Conservation (phyloP, 1,284 basidiomycete species). For the Malassezia sympodialis region DNA sequence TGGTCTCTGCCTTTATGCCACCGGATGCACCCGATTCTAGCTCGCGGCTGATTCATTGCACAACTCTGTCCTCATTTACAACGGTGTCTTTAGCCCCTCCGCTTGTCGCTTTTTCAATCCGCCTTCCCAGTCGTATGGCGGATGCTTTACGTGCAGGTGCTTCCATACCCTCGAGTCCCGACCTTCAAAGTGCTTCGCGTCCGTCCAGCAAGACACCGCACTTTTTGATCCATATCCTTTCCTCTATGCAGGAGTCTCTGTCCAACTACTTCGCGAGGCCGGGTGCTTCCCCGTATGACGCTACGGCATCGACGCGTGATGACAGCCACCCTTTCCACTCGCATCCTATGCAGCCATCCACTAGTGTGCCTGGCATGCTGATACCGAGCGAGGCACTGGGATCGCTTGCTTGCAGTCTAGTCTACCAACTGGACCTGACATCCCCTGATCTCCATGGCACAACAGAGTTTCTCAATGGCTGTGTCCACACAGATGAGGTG, state of each 20-base stretch:
- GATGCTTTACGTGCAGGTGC: conserved; percentile 14
- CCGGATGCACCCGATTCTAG: neutral
- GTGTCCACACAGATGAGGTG: neutral
- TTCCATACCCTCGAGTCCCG: neutral
- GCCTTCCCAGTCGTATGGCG: conserved; percentile 18
- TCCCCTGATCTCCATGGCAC: conserved; percentile 11
- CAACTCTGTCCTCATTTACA: conserved; percentile 21
- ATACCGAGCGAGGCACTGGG: conserved; percentile 14
- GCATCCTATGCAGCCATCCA: neutral
- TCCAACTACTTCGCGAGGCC: conserved; percentile 17
- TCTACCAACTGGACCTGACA: conserved; percentile 18
- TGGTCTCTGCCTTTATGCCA: conserved; percentile 18
- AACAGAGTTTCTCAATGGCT: conserved; percentile 3
- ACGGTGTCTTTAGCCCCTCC: conserved; percentile 19
- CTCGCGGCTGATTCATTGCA: conserved; percentile 12
- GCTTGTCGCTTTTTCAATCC: conserved; percentile 20
- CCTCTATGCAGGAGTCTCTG: conserved; percentile 6
- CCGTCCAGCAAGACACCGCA: conserved; percentile 3
- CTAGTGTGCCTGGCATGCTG: conserved; percentile 7
- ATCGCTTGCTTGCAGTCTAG: conserved; percentile 19
- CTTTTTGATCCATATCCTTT: conserved; percentile 20
- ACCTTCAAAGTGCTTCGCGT: neutral
- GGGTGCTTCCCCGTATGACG: conserved; percentile 8
- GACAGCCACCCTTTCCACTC: conserved; percentile 1
- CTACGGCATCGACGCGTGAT: neutral